A percentile compares a stretch with the other conserved stretches of the same genome.
Conservation (phyloP, 352 stramenopile species). For the Pythium brassicae region DNA sequence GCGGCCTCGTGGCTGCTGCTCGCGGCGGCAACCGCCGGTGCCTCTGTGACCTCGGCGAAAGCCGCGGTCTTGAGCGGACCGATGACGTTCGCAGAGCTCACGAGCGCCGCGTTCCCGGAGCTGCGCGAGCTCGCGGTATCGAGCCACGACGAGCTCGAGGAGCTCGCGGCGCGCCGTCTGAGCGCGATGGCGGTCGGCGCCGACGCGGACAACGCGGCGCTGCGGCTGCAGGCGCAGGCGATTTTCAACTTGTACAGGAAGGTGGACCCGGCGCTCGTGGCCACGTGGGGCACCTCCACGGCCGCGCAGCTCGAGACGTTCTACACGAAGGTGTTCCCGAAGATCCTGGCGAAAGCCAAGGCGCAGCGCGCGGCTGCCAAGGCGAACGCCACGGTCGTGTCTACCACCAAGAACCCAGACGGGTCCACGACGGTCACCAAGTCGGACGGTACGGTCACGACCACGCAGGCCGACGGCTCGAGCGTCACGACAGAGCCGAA, state of each 20-base stretch:
- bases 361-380: conserved; percentile 10
- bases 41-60: background rate
- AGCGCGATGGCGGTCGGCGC: conserved; percentile 18
- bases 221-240: conserved; percentile 34
- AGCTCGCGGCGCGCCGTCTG: conserved; percentile 40
- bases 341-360: conserved; percentile 36
- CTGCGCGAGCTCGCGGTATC: conserved; percentile 17
- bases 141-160: conserved; percentile 32
- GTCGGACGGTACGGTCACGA: conserved; percentile 12
- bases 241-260: conserved; percentile 71
- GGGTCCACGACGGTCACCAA: conserved; percentile 15
- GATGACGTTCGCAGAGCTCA: conserved; percentile 1
- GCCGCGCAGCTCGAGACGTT: conserved; percentile 51
- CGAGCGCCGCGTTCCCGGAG: conserved; percentile 11
- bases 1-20: conserved; percentile 13
- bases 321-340: conserved; percentile 57
- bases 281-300: conserved; percentile 36
- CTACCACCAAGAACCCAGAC: conserved; percentile 15
- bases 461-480: conserved; percentile 7
- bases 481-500: conserved; percentile 7
- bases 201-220: conserved; percentile 18
- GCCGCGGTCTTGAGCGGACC: background rate
- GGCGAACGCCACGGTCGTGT: conserved; percentile 9
- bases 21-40: conserved; percentile 2
- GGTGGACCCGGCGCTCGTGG: conserved; percentile 35